Conservation (phyloP, 1,284 basidiomycete species). For the Exsudoporus floridanus region DNA sequence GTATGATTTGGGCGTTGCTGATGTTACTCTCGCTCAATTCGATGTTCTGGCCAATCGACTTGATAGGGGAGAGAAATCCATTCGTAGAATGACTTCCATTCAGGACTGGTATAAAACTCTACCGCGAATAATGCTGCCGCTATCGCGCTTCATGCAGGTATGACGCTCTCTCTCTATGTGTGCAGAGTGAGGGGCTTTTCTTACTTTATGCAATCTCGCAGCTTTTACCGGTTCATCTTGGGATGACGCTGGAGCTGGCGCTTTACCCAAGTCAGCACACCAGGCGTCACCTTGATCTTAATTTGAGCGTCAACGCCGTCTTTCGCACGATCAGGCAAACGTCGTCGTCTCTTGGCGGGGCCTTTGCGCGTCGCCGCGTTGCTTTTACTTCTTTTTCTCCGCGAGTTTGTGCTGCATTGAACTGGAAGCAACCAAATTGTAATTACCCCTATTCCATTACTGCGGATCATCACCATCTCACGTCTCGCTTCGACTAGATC, state of each 20-base stretch:
- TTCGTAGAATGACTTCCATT: conserved; percentile 35
- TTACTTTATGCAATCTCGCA: conserved; percentile 35
- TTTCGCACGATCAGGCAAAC: conserved; percentile 78
- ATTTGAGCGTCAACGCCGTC: conserved; percentile 80
- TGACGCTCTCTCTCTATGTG: conserved; percentile 11
- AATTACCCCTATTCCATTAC: conserved; percentile 31
- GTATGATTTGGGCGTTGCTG: conserved; percentile 79
- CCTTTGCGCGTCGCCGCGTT: conserved; percentile 65
- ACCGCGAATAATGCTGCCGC: conserved; percentile 61
- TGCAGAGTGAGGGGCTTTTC: conserved; percentile 10
- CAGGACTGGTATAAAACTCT: conserved; percentile 60
- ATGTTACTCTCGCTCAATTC: conserved; percentile 83
- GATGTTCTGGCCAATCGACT: conserved; percentile 57
- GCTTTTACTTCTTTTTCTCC: conserved; percentile 89
- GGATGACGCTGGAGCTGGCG: conserved; percentile 79
- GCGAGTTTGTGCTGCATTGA: conserved; percentile 83
- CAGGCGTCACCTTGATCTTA: conserved; percentile 63
- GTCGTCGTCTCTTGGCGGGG: conserved; percentile 50
- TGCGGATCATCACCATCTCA: conserved; percentile 19
- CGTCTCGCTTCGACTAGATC: conserved; percentile 55
- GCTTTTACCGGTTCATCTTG: conserved; percentile 72
- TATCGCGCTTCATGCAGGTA: conserved; percentile 74
- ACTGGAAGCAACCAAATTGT: conserved; percentile 99
- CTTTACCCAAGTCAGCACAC: conserved; percentile 46
- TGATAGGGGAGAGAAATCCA: conserved; percentile 43